Conservation (phyloP, 2,329 filamentous ascomycete species). For the Apiospora marii region DNA sequence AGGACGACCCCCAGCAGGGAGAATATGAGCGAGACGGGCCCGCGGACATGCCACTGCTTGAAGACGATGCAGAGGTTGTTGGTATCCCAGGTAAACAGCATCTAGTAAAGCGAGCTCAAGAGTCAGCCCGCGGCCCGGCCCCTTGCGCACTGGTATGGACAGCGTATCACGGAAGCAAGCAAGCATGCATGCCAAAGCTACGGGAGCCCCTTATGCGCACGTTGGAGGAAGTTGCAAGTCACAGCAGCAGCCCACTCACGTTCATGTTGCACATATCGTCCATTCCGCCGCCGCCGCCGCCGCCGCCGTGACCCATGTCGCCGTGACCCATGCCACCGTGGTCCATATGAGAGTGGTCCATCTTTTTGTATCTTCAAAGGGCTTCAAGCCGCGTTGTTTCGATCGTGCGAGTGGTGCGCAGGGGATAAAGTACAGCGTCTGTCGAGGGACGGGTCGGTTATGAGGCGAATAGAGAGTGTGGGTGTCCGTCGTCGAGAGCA, state of each 20-base stretch:
- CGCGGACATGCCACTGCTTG: slow-evolving; percentile 84
- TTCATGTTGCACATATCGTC: slow-evolving; percentile 87
- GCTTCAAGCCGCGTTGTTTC: neutral
- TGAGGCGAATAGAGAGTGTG: neutral
- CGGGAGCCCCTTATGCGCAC: neutral
- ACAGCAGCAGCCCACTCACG: slow-evolving; percentile 58
- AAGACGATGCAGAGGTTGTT: slow-evolving; percentile 96
- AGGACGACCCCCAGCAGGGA: slow-evolving; percentile 85
- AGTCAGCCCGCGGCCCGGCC: neutral
- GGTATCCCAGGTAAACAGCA: slow-evolving; percentile 98
- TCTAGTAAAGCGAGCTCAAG: slow-evolving; percentile 59
- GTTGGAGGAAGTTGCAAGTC: neutral
- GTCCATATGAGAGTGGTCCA: slow-evolving; percentile 55
- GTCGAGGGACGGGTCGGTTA: neutral
- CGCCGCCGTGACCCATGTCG: slow-evolving; percentile 60
- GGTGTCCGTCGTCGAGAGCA: neutral
- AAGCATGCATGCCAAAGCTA: neutral
- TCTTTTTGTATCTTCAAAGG: slow-evolving; percentile 26
- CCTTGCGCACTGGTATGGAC: neutral
- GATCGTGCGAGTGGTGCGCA: neutral
- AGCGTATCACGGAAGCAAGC: neutral
- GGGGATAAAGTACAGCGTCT: neutral
- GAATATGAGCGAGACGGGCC: slow-evolving; percentile 76
- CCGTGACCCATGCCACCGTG: slow-evolving; percentile 56
- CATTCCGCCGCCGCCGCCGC: slow-evolving; percentile 60